A percentile compares a stretch with the other conserved stretches of the same genome.
Conservation (phyloP, 2,329 filamentous ascomycete species). For the Lithohypha guttulata region DNA sequence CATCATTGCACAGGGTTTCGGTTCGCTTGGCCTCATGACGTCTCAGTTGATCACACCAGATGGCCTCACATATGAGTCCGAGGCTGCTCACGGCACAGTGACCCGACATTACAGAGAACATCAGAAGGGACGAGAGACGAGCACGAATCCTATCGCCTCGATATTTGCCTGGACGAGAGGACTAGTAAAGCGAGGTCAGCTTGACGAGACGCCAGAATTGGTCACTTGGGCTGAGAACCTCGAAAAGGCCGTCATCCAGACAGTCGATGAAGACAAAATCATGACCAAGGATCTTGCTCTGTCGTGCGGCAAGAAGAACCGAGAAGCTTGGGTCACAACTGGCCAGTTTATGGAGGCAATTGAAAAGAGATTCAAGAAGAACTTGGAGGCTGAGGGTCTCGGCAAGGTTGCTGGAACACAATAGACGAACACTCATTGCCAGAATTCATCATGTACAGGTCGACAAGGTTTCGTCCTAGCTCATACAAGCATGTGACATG, state of each 20-base stretch:
- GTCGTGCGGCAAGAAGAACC: conserved; percentile 76
- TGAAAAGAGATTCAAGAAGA: conserved; percentile 74
- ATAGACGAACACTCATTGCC: too few relatives aligned
- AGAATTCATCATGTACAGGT: too few relatives aligned
- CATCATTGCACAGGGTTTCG: conserved; percentile 95
- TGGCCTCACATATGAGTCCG: conserved; percentile 92
- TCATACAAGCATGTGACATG: too few relatives aligned
- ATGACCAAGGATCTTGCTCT: conserved; percentile 99
- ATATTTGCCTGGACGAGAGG: conserved; percentile 99
- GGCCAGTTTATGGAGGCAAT: conserved; percentile 85
- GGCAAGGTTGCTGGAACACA: conserved; percentile 10
- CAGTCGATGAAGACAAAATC: conserved; percentile 83
- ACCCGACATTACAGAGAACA: conserved; percentile 98
- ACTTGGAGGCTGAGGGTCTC: conserved; percentile 51
- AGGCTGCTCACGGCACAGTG: conserved; percentile 95
- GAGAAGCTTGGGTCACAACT: conserved; percentile 82
- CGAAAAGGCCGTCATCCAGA: conserved; percentile 87
- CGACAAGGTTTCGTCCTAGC: too few relatives aligned
- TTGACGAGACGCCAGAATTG: conserved; percentile 86
- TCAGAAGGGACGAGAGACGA: conserved; percentile 95
- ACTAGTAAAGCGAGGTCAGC: conserved; percentile 80
- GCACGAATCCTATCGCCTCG: conserved; percentile 95
- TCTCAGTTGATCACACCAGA: conserved; percentile 94
- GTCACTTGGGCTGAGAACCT: conserved; percentile 83
- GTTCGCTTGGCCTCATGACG: conserved; percentile 96